phyloP scores from a whole-genome alignment of 768 basidiomycete species.

The Lentinula lateritia region DNA sequence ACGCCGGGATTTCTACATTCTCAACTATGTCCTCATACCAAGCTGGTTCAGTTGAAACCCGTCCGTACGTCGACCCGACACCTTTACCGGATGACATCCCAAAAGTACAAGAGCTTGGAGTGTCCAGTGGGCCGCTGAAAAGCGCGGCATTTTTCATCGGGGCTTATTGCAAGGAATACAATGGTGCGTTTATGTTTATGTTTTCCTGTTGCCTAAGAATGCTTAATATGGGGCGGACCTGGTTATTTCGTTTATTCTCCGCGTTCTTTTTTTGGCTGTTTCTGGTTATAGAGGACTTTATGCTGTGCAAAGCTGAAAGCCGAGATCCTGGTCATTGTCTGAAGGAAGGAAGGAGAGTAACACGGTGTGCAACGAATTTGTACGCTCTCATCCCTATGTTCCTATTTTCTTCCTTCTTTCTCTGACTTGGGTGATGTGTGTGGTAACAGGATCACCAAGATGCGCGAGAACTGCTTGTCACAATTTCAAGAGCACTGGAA shows the following conservation, averaged over 20 bases:
- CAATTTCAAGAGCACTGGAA: constrained; percentile 92
- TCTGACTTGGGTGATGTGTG: background rate
- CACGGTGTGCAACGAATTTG: constrained; percentile 92
- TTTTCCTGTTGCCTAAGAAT: background rate
- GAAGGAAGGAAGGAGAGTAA: constrained; percentile 93
- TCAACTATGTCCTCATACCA: constrained; percentile 49
- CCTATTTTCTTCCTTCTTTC: background rate
- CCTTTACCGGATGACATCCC: constrained; percentile 63
- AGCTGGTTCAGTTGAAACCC: constrained; percentile 38
- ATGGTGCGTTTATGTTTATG: constrained; percentile 65
- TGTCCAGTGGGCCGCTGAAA: constrained; percentile 90
- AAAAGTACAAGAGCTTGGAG: constrained; percentile 82
- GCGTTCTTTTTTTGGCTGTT: background rate
- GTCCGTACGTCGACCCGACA: constrained; percentile 57
- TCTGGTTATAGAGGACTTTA: constrained; percentile 69
- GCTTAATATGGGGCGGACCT: background rate
- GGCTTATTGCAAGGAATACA: constrained; percentile 91
- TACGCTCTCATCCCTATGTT: constrained; percentile 34
- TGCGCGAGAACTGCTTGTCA: constrained; percentile 84
- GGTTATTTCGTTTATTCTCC: background rate
- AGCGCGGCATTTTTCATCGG: constrained; percentile 97
- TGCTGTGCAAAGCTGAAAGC: constrained; percentile 95
- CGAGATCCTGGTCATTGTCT: constrained; percentile 89
- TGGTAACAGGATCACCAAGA: constrained; percentile 72
- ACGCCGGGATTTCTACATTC: background rate